A percentile compares a stretch with the other conserved stretches of the same genome.
Conservation (phyloP, 116 monocot genomes). For the Papilionanthe hybrid region DNA sequence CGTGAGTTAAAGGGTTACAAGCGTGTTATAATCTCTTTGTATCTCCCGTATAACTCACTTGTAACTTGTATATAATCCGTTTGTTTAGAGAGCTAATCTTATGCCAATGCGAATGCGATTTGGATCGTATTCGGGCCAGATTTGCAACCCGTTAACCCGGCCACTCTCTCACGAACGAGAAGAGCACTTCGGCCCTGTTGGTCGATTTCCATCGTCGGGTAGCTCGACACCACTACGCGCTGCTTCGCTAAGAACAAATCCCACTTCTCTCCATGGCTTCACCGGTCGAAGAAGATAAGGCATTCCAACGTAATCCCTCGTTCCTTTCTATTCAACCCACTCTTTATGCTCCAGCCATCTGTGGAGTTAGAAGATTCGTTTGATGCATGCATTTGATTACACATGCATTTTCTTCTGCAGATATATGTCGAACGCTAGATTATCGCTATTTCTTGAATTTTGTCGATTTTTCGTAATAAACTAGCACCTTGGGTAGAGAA, state of each 20-base stretch:
- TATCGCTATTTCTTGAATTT: not conserved
- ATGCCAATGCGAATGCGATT: no score
- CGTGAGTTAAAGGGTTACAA: no score
- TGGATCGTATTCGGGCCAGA: no score
- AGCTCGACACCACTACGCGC: not conserved
- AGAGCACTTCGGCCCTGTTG: not conserved
- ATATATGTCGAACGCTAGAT: not conserved
- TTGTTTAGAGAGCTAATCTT: no score
- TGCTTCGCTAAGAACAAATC: not conserved
- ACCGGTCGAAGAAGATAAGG: not conserved
- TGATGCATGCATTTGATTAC: not conserved
- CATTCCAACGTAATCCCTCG: not conserved
- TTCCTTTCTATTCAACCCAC: not conserved
- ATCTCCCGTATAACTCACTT: no score
- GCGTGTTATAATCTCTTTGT: no score
- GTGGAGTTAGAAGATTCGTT: not conserved
- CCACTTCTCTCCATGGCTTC: not conserved
- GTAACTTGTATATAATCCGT: no score
- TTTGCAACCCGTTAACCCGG: no score
- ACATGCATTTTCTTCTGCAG: not conserved
- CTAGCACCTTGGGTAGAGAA: not conserved
- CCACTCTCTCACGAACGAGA: not conserved
- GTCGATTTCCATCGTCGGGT: no score
- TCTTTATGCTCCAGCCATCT: not conserved
- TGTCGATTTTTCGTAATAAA: not conserved